Evolutionary conservation across 192 early-diverging fungal genomes (phyloP), one percentile per base, ranked within the genome.

Genomic region (Funneliformis geosporum): DNA sequence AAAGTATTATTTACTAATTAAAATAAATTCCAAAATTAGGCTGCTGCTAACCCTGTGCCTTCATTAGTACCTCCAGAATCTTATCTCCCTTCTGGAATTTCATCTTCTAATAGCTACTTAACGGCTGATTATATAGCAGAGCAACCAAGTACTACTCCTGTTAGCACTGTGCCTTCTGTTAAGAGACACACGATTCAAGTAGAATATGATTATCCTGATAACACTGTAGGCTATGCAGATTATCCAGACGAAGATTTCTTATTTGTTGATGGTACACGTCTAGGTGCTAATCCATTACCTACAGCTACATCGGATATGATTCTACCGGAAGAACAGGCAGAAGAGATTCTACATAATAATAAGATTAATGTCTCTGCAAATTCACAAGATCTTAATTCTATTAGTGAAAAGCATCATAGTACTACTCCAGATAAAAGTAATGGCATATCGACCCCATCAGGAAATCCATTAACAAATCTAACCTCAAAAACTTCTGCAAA

Each of bases 101-200:
- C 77, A 16, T 28, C 44, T 9, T n/a, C 66, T 39, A 60, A 68
- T 23, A 60, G 23, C 60, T 79, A 70, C 23, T 40, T 69, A 55
- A 14, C 77, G 4, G 39, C 77, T 18, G 67, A 79, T 33, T 79
- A 70, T 79, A 7, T n/a, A 8, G n/a, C 1, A 6, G 67, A 71
- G 8, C 47, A 62, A 44, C 8, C 10, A 18, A 79, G 39, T 39
- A 5, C 11, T 38, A 4, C 14, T 39, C 8, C 42, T 10, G 50
- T 44, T 55, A 8, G n/a, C 25, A 21, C 66, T 39, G 9, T 28
- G 8, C 4, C n/a, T n/a, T 28, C 75, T 18, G 77, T 78, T 38
- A 90, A 90, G 82, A 84, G 89, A 10, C 89, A 90, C 66, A 90
- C 89, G 0, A 90, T 90, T 67, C 89, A 90, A 72, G 85, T 90